Evolutionary conservation across 495 filamentous ascomycete genomes (phyloP), one percentile per base, ranked within the genome.

Genomic region (Parathielavia hyrcaniae): DNA sequence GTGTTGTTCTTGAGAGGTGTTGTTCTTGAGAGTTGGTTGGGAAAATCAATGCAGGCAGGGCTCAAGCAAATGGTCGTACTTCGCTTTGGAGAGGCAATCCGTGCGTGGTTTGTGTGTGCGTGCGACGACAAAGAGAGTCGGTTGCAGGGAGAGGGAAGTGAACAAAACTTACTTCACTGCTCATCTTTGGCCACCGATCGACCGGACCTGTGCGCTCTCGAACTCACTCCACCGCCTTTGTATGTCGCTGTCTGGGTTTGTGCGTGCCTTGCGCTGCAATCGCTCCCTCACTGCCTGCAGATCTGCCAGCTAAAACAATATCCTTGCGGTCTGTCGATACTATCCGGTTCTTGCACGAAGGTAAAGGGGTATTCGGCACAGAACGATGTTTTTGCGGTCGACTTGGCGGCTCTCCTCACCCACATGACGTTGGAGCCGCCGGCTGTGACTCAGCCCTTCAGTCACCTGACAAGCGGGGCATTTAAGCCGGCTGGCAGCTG

Each of bases 391-490:
- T 49, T 46, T 57, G 52, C 47, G 30, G 38, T 22, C 35, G 49
- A 51, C 44, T 51, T 47, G 57, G 39, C 55, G n/a, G 19, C 61
- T 40, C 6, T 53, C 44, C 47, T 59, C 64, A 8, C 9, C 49
- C 49, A 40, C 49, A 69, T 71, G 69, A 71, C 69, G 69, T 71
- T 66, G 58, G 54, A 17, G 48, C 41, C 38, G 45, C 39, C 58
- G 48, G 44, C 57, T 59, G 69, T 70, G 65, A 69, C 60, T 68
- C 67, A 69, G 65, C 43, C 26, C 55, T 54, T 50, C 35, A 16
- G 45, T 68, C 69, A 69, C 58, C 61, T 71, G 69, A 71, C 50
- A 66, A 52, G 67, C 55, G 67, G 67, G 65, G 61, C 36, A 12
- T 6, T 17, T 16, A 9, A 40, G 41, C 40, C 30, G 41, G 12